These are phyloP conservation scores for Cubamyces lactineus DNA, from an alignment of 768 basidiomycete genomes.

Conservation along the genomic window DNA sequence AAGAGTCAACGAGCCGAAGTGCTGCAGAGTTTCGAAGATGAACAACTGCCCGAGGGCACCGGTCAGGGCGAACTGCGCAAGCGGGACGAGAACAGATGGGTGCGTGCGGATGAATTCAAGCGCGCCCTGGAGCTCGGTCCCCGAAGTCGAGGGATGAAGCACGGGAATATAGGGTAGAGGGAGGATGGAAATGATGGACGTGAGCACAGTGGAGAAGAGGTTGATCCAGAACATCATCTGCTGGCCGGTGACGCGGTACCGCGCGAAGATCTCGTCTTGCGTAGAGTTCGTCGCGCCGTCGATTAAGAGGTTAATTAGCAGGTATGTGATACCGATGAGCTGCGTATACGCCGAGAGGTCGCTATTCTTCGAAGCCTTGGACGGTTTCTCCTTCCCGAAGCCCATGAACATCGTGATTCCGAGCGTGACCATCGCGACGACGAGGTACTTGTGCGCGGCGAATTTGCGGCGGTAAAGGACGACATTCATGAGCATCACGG, in stretches of 20 bases:
- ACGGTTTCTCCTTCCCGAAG: conserved; percentile 64
- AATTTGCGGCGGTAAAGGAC: conserved; percentile 92
- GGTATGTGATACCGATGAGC: conserved; percentile 72
- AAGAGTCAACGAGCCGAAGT: conserved; percentile 87
- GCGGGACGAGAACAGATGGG: conserved; percentile 70
- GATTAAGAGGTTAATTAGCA: conserved; percentile 84
- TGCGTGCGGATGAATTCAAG: conserved; percentile 77
- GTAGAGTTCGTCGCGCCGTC: conserved; percentile 96
- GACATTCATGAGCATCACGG: conserved; percentile 98
- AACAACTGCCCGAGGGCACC: conserved; percentile 96
- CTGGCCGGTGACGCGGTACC: conserved; percentile 78
- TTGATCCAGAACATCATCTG: conserved; percentile 99
- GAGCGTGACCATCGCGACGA: conserved; percentile 88
- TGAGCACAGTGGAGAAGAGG: conserved; percentile 76
- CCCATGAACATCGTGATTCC: conserved; percentile 97
- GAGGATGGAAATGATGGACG: conserved; percentile 67
- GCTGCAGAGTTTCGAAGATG: conserved; percentile 94
- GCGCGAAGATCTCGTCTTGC: conserved; percentile 93
- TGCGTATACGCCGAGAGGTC: conserved; percentile 54
- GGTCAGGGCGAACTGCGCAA: conserved; percentile 84
- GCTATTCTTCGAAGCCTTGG: conserved; percentile 36
- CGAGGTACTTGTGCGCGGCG: conserved; percentile 92
- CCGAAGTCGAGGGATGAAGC: conserved; percentile 66
- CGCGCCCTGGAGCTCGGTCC: conserved; percentile 69
- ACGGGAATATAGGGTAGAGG: conserved; percentile 84